These are phyloP conservation scores for Limtongia smithiae DNA, from an alignment of 805 yeast genomes.

Conservation along the genomic window DNA sequence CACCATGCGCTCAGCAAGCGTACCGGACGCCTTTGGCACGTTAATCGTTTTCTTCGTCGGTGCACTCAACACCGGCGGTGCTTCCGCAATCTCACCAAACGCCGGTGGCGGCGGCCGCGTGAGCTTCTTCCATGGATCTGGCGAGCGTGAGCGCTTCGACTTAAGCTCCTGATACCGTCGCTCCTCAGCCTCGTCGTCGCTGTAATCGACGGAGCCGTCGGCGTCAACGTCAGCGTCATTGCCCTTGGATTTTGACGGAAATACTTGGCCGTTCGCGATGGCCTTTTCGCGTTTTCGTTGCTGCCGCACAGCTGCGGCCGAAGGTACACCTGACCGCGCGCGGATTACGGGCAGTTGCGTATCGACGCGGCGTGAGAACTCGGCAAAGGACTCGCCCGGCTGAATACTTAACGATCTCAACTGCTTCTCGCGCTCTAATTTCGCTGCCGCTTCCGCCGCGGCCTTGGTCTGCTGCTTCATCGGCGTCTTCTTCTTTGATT, in stretches of 20 bases:
- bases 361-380: slow-evolving; percentile 40
- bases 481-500: slow-evolving; percentile 10
- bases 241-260: slow-evolving; percentile 23
- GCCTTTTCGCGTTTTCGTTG: slow-evolving; percentile 30
- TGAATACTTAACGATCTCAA: slow-evolving; percentile 28
- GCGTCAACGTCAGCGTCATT: slow-evolving; percentile 32
- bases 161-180: slow-evolving; percentile 28
- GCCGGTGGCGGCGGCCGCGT: slow-evolving; percentile 37
- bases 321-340: slow-evolving; percentile 37
- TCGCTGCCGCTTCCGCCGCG: slow-evolving; percentile 1
- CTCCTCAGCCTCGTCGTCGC: slow-evolving; percentile 28
- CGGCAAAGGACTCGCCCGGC: slow-evolving; percentile 41
- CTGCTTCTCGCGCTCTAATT: slow-evolving; percentile 4
- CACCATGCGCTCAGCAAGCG: slow-evolving; percentile 39
- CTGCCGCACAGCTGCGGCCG: slow-evolving; percentile 31
- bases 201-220: slow-evolving; percentile 29
- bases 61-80: slow-evolving; percentile 41
- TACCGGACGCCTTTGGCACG: slow-evolving; percentile 43
- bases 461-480: slow-evolving; percentile 9
- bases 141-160: slow-evolving; percentile 34
- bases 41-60: slow-evolving; percentile 36
- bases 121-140: slow-evolving; percentile 44
- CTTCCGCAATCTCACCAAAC: slow-evolving; percentile 43
- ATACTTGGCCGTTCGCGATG: slow-evolving; percentile 22
- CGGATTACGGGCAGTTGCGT: slow-evolving; percentile 41